Conservation (phyloP, 2,329 filamentous ascomycete species). For the Sporothrix curviconia region DNA sequence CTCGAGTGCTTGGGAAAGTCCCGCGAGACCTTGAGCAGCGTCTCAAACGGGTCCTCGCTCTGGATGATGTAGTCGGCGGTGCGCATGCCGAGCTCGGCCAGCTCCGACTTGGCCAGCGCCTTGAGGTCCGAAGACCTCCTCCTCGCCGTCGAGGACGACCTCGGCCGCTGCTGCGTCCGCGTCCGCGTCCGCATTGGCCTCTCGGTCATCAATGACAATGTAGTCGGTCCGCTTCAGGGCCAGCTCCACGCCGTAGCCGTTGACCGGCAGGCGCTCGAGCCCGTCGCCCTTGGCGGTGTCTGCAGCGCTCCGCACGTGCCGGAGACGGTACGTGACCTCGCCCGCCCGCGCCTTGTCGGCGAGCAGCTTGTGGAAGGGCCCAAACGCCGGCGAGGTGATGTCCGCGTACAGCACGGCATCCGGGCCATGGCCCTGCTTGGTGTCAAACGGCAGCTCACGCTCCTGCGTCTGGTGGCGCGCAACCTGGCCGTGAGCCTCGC, state of each 20-base stretch:
- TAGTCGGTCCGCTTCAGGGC: conserved; percentile 94
- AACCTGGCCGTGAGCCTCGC: conserved; percentile 46
- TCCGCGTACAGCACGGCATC: conserved; percentile 82
- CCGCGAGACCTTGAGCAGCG: conserved; percentile 74
- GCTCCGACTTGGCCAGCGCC: conserved; percentile 78
- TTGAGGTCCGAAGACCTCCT: conserved; percentile 79
- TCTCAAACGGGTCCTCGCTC: conserved; percentile 73
- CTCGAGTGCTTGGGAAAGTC: conserved; percentile 92
- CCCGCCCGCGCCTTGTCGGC: conserved; percentile 64
- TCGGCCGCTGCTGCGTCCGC: conserved; percentile 26
- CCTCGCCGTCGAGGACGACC: conserved; percentile 52
- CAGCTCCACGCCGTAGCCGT: conserved; percentile 88
- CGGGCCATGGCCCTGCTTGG: conserved; percentile 58
- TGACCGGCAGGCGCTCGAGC: conserved; percentile 64
- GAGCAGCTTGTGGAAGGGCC: conserved; percentile 66
- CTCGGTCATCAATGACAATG: conserved; percentile 92
- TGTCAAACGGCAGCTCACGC: conserved; percentile 69
- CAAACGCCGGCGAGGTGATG: conserved; percentile 69
- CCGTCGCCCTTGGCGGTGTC: conserved; percentile 24
- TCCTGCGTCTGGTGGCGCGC: conserved; percentile 32
- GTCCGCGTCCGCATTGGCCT: conserved; percentile 26
- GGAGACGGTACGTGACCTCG: conserved; percentile 73
- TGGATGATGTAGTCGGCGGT: conserved; percentile 80
- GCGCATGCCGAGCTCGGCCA: conserved; percentile 69
- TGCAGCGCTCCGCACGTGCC: conserved; percentile 59